Conservation (phyloP, 2,329 filamentous ascomycete genomes). For the Penicillium sumatraense region DNA sequence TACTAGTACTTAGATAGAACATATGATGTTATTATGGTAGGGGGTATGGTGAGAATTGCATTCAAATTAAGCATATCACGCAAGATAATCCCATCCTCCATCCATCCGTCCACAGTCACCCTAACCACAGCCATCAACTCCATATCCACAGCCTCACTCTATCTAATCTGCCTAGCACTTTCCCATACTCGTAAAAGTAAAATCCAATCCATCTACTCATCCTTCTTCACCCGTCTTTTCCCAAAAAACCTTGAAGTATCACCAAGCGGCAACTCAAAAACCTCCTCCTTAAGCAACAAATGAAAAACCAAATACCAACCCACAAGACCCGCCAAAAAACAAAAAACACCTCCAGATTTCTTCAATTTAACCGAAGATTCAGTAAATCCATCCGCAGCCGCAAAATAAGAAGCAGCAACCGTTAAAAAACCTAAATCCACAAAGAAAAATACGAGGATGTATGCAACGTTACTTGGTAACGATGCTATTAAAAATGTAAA, state of each 20-base stretch:
- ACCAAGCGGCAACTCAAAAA: slow-evolving; percentile 48
- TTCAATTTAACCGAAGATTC: slow-evolving; percentile 43
- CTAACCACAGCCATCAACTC: not conserved
- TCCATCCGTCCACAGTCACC: not conserved
- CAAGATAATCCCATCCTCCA: too few species aligned
- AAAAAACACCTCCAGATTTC: slow-evolving; percentile 52
- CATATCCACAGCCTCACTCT: not conserved
- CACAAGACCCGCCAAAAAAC: slow-evolving; percentile 51
- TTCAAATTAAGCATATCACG: not conserved
- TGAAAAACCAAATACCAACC: slow-evolving; percentile 53
- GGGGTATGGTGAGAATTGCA: not conserved
- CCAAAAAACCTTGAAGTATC: slow-evolving; percentile 48
- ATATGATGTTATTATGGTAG: not conserved
- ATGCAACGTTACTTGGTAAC: slow-evolving; percentile 52
- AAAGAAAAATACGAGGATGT: slow-evolving; percentile 54
- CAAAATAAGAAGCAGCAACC: slow-evolving; percentile 52
- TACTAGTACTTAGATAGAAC: too few species aligned
- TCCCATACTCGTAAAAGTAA: not conserved
- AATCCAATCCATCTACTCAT: slow-evolving; percentile 2
- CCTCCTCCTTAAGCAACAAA: slow-evolving; percentile 46
- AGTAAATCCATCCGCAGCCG: slow-evolving; percentile 48
- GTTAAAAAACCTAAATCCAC: slow-evolving; percentile 52
- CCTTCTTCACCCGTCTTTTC: slow-evolving; percentile 28
- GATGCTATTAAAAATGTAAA: slow-evolving; percentile 53
- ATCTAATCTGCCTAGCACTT: too few species aligned